Percentiles rank a stretch among this genome's conserved stretches.
Evolutionary conservation across 2,329 filamentous ascomycete genomes (phyloP).

Genomic region (Diaporthe helianthi): DNA sequence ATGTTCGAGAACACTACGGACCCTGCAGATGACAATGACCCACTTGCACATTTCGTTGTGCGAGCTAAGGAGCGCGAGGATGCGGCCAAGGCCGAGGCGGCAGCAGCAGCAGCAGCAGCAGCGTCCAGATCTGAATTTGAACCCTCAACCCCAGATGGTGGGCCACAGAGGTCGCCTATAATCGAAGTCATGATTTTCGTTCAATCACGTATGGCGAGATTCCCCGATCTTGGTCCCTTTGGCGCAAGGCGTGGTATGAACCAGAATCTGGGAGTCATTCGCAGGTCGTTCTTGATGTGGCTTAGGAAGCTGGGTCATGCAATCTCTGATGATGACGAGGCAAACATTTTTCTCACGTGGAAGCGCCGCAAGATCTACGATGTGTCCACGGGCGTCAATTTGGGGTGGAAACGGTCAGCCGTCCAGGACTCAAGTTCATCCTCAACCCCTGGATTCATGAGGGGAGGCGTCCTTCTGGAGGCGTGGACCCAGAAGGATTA

Average conservation of each 20-base stretch:
- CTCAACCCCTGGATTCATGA: slow-evolving; percentile 50
- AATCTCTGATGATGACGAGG: slow-evolving; percentile 44
- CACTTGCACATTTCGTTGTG: slow-evolving; percentile 54
- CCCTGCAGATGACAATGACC: slow-evolving; percentile 49
- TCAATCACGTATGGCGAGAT: slow-evolving; percentile 66
- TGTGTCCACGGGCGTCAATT: slow-evolving; percentile 72
- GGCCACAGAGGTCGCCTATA: background rate
- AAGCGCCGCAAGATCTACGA: slow-evolving; percentile 75
- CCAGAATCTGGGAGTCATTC: slow-evolving; percentile 30
- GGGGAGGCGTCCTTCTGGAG: slow-evolving; percentile 73
- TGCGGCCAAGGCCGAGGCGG: slow-evolving; percentile 39
- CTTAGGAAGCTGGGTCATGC: background rate
- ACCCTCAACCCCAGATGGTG: background rate
- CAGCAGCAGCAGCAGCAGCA: slow-evolving; percentile 36
- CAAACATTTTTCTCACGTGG: slow-evolving; percentile 79
- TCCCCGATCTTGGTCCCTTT: slow-evolving; percentile 31
- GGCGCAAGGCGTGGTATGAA: slow-evolving; percentile 27
- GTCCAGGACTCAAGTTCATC: slow-evolving; percentile 52
- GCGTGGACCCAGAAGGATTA: slow-evolving; percentile 76
- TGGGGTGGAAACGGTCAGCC: slow-evolving; percentile 63
- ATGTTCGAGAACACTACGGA: slow-evolving; percentile 2
- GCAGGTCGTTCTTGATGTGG: slow-evolving; percentile 6
- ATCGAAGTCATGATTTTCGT: slow-evolving; percentile 67
- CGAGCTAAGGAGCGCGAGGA: slow-evolving; percentile 47
- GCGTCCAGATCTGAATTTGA: slow-evolving; percentile 36